Conservation (phyloP, 805 yeast species). For the Kodamaea restingae region DNA sequence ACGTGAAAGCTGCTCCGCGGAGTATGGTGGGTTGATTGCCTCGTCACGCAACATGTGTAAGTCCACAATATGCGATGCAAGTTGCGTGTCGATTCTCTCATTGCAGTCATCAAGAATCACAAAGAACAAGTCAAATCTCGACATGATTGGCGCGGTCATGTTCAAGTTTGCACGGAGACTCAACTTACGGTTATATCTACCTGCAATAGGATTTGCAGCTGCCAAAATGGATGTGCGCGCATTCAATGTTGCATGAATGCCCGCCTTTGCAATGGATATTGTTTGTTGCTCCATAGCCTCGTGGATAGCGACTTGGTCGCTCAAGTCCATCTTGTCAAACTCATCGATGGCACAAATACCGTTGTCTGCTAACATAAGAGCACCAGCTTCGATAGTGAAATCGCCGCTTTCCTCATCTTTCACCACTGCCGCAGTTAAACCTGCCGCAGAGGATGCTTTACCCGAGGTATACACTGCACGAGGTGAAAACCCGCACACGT, state of each 20-base stretch:
- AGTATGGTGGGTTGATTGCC: conserved; percentile 85
- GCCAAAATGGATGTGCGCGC: conserved; percentile 96
- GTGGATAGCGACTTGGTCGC: conserved; percentile 97
- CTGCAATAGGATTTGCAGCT: conserved; percentile 99
- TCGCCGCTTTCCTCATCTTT: conserved; percentile 97
- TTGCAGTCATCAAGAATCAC: conserved; percentile 94
- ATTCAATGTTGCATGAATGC: conserved; percentile 95
- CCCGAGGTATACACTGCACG: conserved; percentile 96
- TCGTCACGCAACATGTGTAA: conserved; percentile 87
- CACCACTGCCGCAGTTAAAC: conserved; percentile 96
- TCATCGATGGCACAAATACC: conserved; percentile 99
- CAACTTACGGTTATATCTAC: conserved; percentile 84
- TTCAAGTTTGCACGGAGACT: conserved; percentile 82
- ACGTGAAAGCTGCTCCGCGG: conserved; percentile 82
- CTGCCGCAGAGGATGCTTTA: conserved; percentile 97
- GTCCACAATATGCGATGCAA: conserved; percentile 90
- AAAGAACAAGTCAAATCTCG: conserved; percentile 92
- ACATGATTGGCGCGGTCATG: conserved; percentile 99
- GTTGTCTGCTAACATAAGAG: conserved; percentile 95
- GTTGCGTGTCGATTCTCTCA: conserved; percentile 80
- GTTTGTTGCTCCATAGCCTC: conserved; percentile 99
- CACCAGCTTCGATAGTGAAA: conserved; percentile 97
- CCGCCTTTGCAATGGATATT: conserved; percentile 96
- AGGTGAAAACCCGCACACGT: conserved; percentile 87
- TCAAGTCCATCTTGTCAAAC: conserved; percentile 94